These are phyloP conservation scores for Leishmania guyanensis DNA, from an alignment of 208 protist species.

Conservation along the genomic window DNA sequence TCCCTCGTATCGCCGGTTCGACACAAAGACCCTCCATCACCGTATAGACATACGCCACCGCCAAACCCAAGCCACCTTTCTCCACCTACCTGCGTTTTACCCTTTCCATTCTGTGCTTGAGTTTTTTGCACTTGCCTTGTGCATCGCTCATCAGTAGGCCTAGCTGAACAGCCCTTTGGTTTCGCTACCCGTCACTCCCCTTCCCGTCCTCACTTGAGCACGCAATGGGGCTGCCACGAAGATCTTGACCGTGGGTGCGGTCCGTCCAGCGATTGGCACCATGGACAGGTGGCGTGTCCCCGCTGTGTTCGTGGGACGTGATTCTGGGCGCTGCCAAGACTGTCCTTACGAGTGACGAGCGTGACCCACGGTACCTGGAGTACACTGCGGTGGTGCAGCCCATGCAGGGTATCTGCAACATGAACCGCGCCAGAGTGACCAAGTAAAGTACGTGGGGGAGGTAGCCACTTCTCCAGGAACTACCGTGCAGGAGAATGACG, in stretches of 20 bases:
- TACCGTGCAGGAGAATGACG: conserved; percentile 70
- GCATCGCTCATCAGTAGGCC: neutral
- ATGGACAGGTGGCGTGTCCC: conserved; percentile 48
- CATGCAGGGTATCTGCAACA: conserved; percentile 59
- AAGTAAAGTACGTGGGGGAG: conserved; percentile 37
- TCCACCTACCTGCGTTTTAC: neutral
- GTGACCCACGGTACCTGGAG: conserved; percentile 50
- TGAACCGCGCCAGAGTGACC: conserved; percentile 59
- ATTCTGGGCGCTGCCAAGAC: conserved; percentile 36
- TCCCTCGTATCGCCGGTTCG: neutral
- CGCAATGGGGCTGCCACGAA: conserved; percentile 10
- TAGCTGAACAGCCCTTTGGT: neutral
- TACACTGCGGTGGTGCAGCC: conserved; percentile 51
- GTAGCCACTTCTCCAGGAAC: conserved; percentile 54
- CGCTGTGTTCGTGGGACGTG: conserved; percentile 34
- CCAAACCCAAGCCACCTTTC: neutral
- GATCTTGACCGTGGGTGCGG: conserved; percentile 55
- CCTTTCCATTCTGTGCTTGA: neutral
- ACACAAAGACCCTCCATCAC: neutral
- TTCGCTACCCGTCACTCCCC: neutral
- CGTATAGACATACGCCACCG: neutral
- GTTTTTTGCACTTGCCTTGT: neutral
- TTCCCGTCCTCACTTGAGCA: neutral
- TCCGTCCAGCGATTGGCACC: conserved; percentile 51
- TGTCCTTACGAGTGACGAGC: conserved; percentile 44